phyloP scores from a whole-genome alignment of 306 rosid species.

The Dalbergia cultrata region DNA sequence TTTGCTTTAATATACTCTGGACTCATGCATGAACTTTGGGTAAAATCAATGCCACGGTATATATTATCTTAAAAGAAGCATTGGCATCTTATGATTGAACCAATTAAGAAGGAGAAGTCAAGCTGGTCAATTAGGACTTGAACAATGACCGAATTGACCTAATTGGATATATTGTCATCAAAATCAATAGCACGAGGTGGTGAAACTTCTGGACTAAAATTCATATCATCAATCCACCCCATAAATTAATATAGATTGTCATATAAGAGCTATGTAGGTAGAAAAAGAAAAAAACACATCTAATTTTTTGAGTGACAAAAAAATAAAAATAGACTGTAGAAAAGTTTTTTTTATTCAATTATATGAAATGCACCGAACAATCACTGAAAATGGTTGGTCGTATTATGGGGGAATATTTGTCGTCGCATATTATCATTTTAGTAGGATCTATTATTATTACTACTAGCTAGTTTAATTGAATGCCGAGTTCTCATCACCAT shows the following conservation, averaged over 20 bases:
- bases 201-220: neutral
- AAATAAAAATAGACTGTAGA: neutral
- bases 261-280: neutral
- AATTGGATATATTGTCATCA: neutral
- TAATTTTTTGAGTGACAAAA: neutral
- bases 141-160: neutral
- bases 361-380: constrained; percentile 1
- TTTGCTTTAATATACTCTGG: neutral
- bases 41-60: too few species aligned
- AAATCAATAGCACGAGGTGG: neutral
- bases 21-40: neutral
- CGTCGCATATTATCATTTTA: neutral
- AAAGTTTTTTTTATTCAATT: neutral
- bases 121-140: neutral
- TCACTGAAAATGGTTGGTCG: constrained; percentile 17
- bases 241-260: neutral
- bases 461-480: neutral
- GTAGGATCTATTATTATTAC: neutral
- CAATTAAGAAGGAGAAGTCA: too few species aligned
- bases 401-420: constrained; percentile 12
- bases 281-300: constrained; percentile 28
- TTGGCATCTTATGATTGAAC: too few species aligned
- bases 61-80: too few species aligned
- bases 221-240: constrained; percentile 10
- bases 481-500: neutral